phyloP scores from a whole-genome alignment of 2,329 filamentous ascomycete species.

The Penicillium psychrosexuale region DNA sequence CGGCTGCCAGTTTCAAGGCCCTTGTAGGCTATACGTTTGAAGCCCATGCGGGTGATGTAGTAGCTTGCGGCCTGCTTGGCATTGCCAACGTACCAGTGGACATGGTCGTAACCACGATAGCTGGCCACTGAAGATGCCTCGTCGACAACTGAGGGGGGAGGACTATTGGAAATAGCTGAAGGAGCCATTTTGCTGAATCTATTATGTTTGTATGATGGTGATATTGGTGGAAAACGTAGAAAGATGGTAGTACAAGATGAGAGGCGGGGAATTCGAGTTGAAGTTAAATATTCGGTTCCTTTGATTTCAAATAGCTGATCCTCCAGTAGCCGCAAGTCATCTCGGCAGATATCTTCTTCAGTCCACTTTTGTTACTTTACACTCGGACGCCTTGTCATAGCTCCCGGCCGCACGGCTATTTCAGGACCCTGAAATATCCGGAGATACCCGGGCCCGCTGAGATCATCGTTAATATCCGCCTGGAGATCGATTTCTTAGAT shows the following conservation, averaged over 20 bases:
- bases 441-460: constrained; percentile 17
- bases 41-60: constrained; percentile 85
- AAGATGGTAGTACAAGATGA: not conserved
- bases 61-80: constrained; percentile 91
- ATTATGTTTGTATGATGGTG: not conserved
- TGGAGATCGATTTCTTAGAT: not conserved
- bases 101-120: constrained; percentile 82
- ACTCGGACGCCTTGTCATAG: not conserved
- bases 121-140: constrained; percentile 30
- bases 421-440: constrained; percentile 17
- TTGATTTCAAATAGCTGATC: constrained; percentile 2
- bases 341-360: constrained; percentile 3
- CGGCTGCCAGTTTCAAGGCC: constrained; percentile 86
- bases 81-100: constrained; percentile 96
- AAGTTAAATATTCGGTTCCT: not conserved
- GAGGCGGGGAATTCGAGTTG: not conserved
- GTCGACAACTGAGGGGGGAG: constrained; percentile 18
- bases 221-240: not conserved
- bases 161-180: constrained; percentile 29
- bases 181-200: constrained; percentile 29
- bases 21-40: constrained; percentile 75
- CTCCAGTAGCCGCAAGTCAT: constrained; percentile 7
- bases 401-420: not conserved
- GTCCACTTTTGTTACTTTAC: constrained; percentile 6
- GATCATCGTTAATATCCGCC: constrained; percentile 4